Conservation (phyloP, 2,329 filamentous ascomycete genomes). For the Westerdykella ornata region DNA sequence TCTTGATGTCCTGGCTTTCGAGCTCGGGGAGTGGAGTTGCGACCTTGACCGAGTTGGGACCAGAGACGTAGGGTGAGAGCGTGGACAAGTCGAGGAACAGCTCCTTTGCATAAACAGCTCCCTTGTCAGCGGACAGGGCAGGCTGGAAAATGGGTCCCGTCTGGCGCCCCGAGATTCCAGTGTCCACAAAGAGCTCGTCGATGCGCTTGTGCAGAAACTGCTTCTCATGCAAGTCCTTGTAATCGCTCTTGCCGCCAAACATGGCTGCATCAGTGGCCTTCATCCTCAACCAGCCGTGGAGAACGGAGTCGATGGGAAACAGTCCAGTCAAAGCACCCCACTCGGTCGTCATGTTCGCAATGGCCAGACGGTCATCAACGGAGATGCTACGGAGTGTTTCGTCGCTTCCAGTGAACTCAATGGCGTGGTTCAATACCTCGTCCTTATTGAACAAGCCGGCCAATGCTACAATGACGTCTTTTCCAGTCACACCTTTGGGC, state of each 20-base stretch:
- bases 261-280: conserved; percentile 70
- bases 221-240: conserved; percentile 44
- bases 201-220: conserved; percentile 67
- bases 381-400: conserved; percentile 67
- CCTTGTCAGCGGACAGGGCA: conserved; percentile 63
- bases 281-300: conserved; percentile 66
- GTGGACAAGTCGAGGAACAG: conserved; percentile 77
- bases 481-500: conserved; percentile 76
- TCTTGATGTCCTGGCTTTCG: conserved; percentile 63
- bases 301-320: conserved; percentile 71
- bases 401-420: conserved; percentile 79
- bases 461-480: conserved; percentile 87
- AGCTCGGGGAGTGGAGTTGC: conserved; percentile 71
- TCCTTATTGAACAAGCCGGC: conserved; percentile 80
- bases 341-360: conserved; percentile 76
- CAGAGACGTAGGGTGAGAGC: conserved; percentile 74
- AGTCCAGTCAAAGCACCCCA: conserved; percentile 68
- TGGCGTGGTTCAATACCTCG: conserved; percentile 82
- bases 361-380: conserved; percentile 67
- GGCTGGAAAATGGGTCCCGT: conserved; percentile 44
- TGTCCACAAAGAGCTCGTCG: conserved; percentile 57
- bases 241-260: conserved; percentile 41
- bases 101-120: conserved; percentile 74
- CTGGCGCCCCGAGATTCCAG: conserved; percentile 33
- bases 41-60: conserved; percentile 87